Percentiles rank a stretch among this genome's conserved stretches.
Conservation (phyloP, 768 basidiomycete species). For the Kwoniella sp. region DNA sequence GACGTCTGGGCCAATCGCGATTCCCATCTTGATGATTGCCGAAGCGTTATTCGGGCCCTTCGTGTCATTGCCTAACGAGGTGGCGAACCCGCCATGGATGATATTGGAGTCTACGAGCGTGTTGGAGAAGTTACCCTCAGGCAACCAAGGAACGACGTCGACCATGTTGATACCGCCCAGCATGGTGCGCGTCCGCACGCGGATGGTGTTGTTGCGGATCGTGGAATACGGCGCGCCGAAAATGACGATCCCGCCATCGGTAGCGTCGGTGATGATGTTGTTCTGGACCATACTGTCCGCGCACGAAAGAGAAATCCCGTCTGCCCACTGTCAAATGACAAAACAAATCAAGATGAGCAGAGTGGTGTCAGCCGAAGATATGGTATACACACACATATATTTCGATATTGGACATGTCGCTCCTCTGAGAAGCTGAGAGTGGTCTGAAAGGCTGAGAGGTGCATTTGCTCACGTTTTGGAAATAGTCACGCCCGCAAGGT, state of each 20-base stretch:
- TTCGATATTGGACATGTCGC: too few relatives aligned
- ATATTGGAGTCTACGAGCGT: constrained; percentile 39
- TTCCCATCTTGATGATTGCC: constrained; percentile 52
- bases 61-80: constrained; percentile 36
- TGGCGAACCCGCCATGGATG: constrained; percentile 49
- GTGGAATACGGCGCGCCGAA: constrained; percentile 48
- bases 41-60: constrained; percentile 37
- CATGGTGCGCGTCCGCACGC: constrained; percentile 42
- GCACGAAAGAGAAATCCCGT: constrained; percentile 55
- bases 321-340: constrained; percentile 46
- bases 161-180: constrained; percentile 53
- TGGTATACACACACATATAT: too few relatives aligned
- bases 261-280: constrained; percentile 49
- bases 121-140: constrained; percentile 45
- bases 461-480: constrained; percentile 38
- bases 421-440: too few relatives aligned
- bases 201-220: constrained; percentile 49
- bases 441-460: too few relatives aligned
- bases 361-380: background rate
- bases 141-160: constrained; percentile 45
- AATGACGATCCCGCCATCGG: constrained; percentile 51
- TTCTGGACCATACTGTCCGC: constrained; percentile 43
- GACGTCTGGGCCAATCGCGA: constrained; percentile 43
- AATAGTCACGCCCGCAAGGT: constrained; percentile 47
- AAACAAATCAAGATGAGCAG: background rate